A percentile compares a stretch with the other conserved stretches of the same genome.
phyloP scores from a whole-genome alignment of 257 asterid genomes.

The Ballota nigra region DNA sequence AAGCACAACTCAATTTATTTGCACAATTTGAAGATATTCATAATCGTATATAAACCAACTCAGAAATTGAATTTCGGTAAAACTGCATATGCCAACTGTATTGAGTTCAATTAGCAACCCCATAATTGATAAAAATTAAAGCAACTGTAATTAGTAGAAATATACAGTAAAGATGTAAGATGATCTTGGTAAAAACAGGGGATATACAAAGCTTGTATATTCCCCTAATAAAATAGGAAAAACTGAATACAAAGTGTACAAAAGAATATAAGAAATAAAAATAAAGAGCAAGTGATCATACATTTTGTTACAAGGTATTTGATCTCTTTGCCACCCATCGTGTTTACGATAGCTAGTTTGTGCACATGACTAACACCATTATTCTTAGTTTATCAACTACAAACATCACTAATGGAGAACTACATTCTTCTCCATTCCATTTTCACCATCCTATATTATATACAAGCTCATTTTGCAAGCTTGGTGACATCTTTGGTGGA shows the following conservation, averaged over 20 bases:
- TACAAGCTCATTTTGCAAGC: neutral
- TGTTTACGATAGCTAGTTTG: neutral
- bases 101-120: neutral
- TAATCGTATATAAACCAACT: neutral
- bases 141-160: neutral
- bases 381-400: neutral
- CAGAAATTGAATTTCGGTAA: neutral
- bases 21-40: neutral
- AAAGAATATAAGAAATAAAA: conserved; percentile 17
- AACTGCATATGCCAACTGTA: neutral
- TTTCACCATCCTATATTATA: too few relatives aligned
- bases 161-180: neutral
- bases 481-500: conserved; percentile 33
- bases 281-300: neutral
- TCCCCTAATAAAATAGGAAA: neutral
- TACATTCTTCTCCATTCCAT: neutral
- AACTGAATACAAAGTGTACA: neutral
- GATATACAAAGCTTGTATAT: neutral
- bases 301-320: neutral
- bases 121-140: too few relatives aligned
- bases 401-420: too few relatives aligned
- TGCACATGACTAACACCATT: neutral
- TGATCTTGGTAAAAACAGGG: neutral
- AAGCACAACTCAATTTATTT: neutral
- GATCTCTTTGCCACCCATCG: neutral